Base-by-base conservation (phyloP, 2,329 filamentous ascomycete genomes). In the Ophiocordyceps camponoti-floridani region DNA sequence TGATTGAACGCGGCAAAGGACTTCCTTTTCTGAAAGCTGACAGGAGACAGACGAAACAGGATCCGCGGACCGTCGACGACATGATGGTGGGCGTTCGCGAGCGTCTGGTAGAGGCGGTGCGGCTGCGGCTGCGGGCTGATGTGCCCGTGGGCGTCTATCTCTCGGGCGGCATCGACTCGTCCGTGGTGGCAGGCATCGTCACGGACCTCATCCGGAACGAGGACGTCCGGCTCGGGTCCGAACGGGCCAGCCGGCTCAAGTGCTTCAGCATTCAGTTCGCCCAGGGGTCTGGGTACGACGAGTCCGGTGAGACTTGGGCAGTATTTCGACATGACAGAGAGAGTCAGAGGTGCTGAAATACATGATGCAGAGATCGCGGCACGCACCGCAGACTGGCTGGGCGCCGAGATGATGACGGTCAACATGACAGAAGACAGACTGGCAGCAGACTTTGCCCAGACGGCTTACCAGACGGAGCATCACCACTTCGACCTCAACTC, bases 81-180 rank as follows among this genome's bases (percentile, higher is more conserved):
- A 69, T 75, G 57, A 60, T 75, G 2, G 46, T 58, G 18, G 66
- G 63, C 2, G 69, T 77, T 0, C 61, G 72, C 6, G 56, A 70
- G 41, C 61, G 61, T 2, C 51, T 77, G 12, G 52, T 74, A 1
- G 70, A 77, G 30, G 62, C 72, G 0, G 59, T 77, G 11, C 63
- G 63, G n/a, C 49, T 73, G 16, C 66, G 73, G 5, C 58, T 77
- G 10, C 62, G 67, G 14, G 73, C 73, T 1, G 74, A 78, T 52
- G 74, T 77, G 0, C 70, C 71, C 0, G 61, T 77, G 3, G 74
- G 70, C 2, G 59, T 78, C 44, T 77, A 73, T 46, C 58, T 77
- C 0, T 70, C 64, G 19, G 73, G 75, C 4, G 75, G 74, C 1
- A 66, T 78, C 43, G 73, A 77, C 52, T 75, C 70, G 0, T 76